Evolutionary conservation across 495 filamentous ascomycete genomes (phyloP).

Genomic region (Pyrenopolyporus hunteri): DNA sequence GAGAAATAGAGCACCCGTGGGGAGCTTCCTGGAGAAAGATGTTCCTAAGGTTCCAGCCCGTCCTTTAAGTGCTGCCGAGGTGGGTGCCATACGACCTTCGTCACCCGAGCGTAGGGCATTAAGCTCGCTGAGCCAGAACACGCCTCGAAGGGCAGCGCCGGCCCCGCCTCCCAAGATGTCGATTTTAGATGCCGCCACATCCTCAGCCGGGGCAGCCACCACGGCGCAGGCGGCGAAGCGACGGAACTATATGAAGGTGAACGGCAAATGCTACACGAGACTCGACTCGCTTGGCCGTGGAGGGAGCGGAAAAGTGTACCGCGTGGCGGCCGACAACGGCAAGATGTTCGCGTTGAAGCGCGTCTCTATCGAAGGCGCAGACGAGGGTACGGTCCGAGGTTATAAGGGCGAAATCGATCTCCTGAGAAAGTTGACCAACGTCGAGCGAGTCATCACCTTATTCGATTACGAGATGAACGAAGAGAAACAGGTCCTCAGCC

Average conservation of each 20-base stretch:
- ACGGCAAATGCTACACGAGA: slow-evolving; percentile 87
- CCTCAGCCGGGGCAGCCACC: slow-evolving; percentile 78
- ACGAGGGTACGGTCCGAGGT: slow-evolving; percentile 79
- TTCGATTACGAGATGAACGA: slow-evolving; percentile 94
- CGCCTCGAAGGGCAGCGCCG: slow-evolving; percentile 77
- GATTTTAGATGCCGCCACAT: slow-evolving; percentile 87
- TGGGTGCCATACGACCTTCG: slow-evolving; percentile 34
- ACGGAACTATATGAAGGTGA: slow-evolving; percentile 80
- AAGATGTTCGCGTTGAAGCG: slow-evolving; percentile 93
- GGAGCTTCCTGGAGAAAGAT: slow-evolving; percentile 63
- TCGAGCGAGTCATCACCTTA: slow-evolving; percentile 86
- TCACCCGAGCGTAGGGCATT: slow-evolving; percentile 74
- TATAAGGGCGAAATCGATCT: slow-evolving; percentile 98
- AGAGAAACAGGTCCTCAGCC: slow-evolving; percentile 81
- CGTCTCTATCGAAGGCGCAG: slow-evolving; percentile 88
- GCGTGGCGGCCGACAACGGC: slow-evolving; percentile 95
- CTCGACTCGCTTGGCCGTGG: slow-evolving; percentile 90
- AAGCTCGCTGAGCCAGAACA: slow-evolving; percentile 76
- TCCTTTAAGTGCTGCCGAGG: slow-evolving; percentile 43
- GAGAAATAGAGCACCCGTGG: slow-evolving; percentile 62
- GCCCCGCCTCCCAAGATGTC: slow-evolving; percentile 94
- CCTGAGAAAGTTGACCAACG: slow-evolving; percentile 76
- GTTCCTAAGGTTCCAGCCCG: slow-evolving; percentile 60
- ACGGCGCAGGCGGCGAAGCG: slow-evolving; percentile 74
- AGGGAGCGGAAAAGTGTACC: slow-evolving; percentile 91